phyloP scores from a whole-genome alignment of 495 filamentous ascomycete genomes.

The Xylaria acuta region DNA sequence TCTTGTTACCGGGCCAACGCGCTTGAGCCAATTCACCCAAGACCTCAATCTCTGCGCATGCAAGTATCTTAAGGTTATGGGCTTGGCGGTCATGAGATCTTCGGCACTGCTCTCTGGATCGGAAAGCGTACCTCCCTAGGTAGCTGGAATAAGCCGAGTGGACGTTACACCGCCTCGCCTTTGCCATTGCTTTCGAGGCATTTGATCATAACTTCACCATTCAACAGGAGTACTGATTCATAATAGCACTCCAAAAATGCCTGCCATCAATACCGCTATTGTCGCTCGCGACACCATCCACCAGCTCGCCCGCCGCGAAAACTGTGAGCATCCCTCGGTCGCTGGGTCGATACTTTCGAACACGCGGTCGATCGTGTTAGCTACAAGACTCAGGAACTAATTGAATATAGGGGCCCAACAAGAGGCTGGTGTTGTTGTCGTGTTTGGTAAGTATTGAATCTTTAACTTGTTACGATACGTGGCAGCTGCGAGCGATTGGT shows the following conservation, averaged over 20 bases:
- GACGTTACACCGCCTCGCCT: too few species aligned
- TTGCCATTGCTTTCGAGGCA: not conserved
- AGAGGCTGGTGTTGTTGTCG: constrained; percentile 62
- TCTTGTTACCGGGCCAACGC: constrained; percentile 11
- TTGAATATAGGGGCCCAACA: constrained; percentile 42
- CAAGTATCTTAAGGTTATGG: not conserved
- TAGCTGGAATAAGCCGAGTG: not conserved
- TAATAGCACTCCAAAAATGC: constrained; percentile 44
- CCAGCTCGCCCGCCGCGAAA: constrained; percentile 57
- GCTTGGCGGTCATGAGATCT: constrained; percentile 10
- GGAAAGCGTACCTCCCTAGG: not conserved
- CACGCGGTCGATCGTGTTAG: not conserved
- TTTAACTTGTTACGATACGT: not conserved
- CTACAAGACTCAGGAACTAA: not conserved
- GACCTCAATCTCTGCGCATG: constrained; percentile 3
- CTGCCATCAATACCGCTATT: constrained; percentile 53
- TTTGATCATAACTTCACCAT: not conserved
- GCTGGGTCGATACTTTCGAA: not conserved
- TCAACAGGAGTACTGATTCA: constrained; percentile 30
- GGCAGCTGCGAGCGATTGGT: not conserved
- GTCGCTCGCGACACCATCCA: constrained; percentile 53
- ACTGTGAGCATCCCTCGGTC: constrained; percentile 48
- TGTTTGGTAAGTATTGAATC: constrained; percentile 45
- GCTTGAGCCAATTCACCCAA: constrained; percentile 3
- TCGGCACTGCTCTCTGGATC: not conserved